Evolutionary conservation across 345 rosid genomes (phyloP).

Genomic region (Heritiera fomes): DNA sequence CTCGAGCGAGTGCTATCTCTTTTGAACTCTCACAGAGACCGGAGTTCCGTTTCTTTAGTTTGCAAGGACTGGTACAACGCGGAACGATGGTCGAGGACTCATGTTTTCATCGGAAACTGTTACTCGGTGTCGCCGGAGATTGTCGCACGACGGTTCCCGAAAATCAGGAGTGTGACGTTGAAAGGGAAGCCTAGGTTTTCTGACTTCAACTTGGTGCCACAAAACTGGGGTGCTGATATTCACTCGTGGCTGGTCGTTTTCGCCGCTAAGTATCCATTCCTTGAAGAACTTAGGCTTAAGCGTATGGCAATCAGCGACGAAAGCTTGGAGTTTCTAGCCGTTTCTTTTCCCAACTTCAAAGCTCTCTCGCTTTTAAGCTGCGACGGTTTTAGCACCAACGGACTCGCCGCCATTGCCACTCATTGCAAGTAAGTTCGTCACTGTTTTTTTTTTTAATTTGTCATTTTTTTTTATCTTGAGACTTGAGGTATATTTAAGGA

Average conservation of each 20-base stretch:
- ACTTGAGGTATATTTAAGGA: neutral
- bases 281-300: constrained; percentile 66
- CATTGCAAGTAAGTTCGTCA: constrained; percentile 55
- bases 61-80: constrained; percentile 69
- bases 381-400: constrained; percentile 67
- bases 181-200: constrained; percentile 78
- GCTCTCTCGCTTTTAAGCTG: constrained; percentile 61
- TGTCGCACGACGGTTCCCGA: constrained; percentile 55
- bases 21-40: constrained; percentile 48
- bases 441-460: neutral
- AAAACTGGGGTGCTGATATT: constrained; percentile 69
- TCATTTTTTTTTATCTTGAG: neutral
- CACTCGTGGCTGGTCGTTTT: constrained; percentile 59
- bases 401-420: constrained; percentile 55
- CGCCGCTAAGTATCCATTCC: constrained; percentile 47
- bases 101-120: constrained; percentile 70
- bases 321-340: constrained; percentile 56
- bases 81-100: constrained; percentile 60
- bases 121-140: constrained; percentile 68
- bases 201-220: constrained; percentile 67
- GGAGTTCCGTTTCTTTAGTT: constrained; percentile 63
- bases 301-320: constrained; percentile 68
- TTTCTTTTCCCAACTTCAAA: constrained; percentile 49
- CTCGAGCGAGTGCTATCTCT: constrained; percentile 56
- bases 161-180: constrained; percentile 52